phyloP scores from a whole-genome alignment of 2,329 filamentous ascomycete species.

The Teratosphaeria zuluensis region DNA sequence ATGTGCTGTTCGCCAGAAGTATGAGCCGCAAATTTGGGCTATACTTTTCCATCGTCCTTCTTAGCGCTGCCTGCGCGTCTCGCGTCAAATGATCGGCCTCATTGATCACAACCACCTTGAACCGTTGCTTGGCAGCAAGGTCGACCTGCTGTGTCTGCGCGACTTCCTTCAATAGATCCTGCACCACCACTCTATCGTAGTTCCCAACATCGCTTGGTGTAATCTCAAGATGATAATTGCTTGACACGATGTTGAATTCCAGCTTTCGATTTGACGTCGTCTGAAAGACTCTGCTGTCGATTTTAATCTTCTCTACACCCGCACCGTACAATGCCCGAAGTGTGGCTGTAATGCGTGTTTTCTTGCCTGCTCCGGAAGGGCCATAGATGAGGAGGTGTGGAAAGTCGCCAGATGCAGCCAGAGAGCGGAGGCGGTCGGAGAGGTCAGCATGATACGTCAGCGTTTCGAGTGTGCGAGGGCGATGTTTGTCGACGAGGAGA shows the following conservation, averaged over 20 bases:
- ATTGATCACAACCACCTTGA: constrained; percentile 99
- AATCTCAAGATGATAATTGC: constrained; percentile 96
- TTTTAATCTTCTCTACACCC: constrained; percentile 99
- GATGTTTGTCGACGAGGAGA: constrained; percentile 55
- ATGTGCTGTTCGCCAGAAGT: constrained; percentile 86
- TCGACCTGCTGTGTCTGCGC: constrained; percentile 99
- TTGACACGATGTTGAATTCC: constrained; percentile 97
- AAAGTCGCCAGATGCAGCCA: constrained; percentile 94
- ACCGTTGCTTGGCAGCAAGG: constrained; percentile 74
- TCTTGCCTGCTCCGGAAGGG: constrained; percentile 92
- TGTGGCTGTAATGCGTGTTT: constrained; percentile 91
- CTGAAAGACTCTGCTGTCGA: constrained; percentile 93
- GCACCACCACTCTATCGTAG: constrained; percentile 90
- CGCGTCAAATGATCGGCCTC: constrained; percentile 90
- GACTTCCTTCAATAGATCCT: constrained; percentile 93
- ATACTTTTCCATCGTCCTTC: constrained; percentile 99
- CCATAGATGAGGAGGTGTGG: constrained; percentile 96
- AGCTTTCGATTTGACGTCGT: constrained; percentile 90
- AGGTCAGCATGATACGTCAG: constrained; percentile 84
- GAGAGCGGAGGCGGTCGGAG: constrained; percentile 72
- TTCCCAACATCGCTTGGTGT: constrained; percentile 94
- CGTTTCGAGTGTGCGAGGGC: constrained; percentile 62
- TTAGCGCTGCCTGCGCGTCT: constrained; percentile 88
- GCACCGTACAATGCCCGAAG: constrained; percentile 91
- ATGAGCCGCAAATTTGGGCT: constrained; percentile 89